Base-by-base conservation (phyloP, 2,329 filamentous ascomycete genomes). In the Fusarium liriodendri region DNA sequence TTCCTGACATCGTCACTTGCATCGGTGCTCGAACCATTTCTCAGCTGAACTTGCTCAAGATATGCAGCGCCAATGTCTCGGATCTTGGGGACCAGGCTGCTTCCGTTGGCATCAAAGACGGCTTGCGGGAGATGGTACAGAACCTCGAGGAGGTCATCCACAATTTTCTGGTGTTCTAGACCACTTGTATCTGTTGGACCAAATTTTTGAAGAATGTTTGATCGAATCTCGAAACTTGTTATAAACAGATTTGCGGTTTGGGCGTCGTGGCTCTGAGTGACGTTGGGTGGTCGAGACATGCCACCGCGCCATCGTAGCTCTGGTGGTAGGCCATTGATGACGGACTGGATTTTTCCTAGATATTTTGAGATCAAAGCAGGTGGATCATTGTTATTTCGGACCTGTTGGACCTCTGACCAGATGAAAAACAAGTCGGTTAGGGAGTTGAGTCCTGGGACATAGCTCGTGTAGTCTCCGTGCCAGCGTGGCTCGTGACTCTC, bases 201-300 rank as follows among this genome's bases (percentile, higher is more conserved):
- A 4, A 81, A 77, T 25, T 79, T 81, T 29, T 83, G 81, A 8
- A 84, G 72, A 7, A 84, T 69, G 37, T 83, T 83, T 3, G 82
- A 83, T 7, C 81, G 78, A 2, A 84, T 77, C 25, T 82, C 78
- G 8, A 84, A 76, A 54, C 81, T 82, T 25, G 82, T 83, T 37
- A 84, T 77, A 57, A 82, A 81, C 6, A 84, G 67, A 64, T 83
- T 83, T 10, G 79, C 82, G 8, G 81, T 80, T 22, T 84, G 82
- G 4, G 79, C 81, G 45, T 83, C 80, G 52, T 83, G 82, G 5
- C 82, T 81, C 13, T 80, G 75, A 0, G 81, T 83, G 2, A 78
- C 76, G 13, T 67, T 65, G 0, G 74, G 52, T 0, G 79, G 79
- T 1, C 81, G 78, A 0, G 82, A 82, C 1, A 83, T 63, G 0